phyloP scores from a whole-genome alignment of 306 rosid genomes.

The Urtica urens region DNA sequence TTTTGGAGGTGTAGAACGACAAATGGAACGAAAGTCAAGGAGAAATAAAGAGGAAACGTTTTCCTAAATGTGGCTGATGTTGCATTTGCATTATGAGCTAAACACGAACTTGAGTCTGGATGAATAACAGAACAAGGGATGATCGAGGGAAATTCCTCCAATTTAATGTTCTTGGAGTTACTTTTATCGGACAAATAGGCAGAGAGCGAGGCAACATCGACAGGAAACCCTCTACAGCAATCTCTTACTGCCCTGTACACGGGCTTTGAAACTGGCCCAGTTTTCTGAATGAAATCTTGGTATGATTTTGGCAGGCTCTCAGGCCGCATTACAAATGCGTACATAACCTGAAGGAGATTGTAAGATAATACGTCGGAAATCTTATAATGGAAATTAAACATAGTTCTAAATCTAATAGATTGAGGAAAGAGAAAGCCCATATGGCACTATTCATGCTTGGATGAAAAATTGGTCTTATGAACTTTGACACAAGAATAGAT shows the following conservation, averaged over 20 bases:
- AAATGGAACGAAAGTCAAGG: conserved; percentile 88
- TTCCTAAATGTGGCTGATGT: conserved; percentile 80
- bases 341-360: conserved; percentile 65
- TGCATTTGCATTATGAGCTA: conserved; percentile 63
- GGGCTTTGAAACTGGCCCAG: conserved; percentile 89
- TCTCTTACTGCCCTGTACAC: conserved; percentile 94
- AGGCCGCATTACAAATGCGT: conserved; percentile 95
- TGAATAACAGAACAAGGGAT: conserved; percentile 80
- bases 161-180: conserved; percentile 39
- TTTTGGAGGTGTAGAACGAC: conserved; percentile 87
- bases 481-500: conserved; percentile 8
- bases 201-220: conserved; percentile 63
- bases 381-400: too few relatives aligned
- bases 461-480: too few relatives aligned
- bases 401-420: too few relatives aligned
- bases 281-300: conserved; percentile 84
- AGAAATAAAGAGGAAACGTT: conserved; percentile 91
- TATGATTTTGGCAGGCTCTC: conserved; percentile 93
- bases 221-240: conserved; percentile 63
- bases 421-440: too few relatives aligned
- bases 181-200: conserved; percentile 45
- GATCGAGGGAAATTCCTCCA: conserved; percentile 82
- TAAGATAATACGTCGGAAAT: conserved; percentile 11
- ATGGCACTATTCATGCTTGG: too few relatives aligned
- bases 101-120: conserved; percentile 67